These are phyloP conservation scores for Phaeodactylum tricornutum DNA, from an alignment of 108 stramenopile genomes.

Conservation along the genomic window DNA sequence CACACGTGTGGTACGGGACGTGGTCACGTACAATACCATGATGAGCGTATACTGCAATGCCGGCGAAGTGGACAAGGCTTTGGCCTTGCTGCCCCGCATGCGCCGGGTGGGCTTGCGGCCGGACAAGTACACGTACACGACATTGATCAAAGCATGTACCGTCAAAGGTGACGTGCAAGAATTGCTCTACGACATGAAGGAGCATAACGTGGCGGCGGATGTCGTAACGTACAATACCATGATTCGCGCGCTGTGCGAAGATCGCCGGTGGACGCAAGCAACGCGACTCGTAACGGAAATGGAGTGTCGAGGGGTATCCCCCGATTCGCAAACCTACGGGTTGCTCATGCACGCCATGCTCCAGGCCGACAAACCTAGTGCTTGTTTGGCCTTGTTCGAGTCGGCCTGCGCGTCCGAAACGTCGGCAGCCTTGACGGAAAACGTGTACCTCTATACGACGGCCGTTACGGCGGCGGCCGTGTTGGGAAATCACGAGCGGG, in stretches of 20 bases:
- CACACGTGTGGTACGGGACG: slow-evolving; percentile 28
- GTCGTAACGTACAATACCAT: slow-evolving; percentile 64
- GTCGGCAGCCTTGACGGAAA: slow-evolving; percentile 64
- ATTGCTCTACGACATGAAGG: slow-evolving; percentile 72
- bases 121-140: slow-evolving; percentile 64
- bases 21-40: slow-evolving; percentile 76
- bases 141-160: slow-evolving; percentile 65
- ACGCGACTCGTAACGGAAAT: slow-evolving; percentile 67
- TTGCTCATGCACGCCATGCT: slow-evolving; percentile 72
- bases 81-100: slow-evolving; percentile 41
- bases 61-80: slow-evolving; percentile 48
- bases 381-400: slow-evolving; percentile 72
- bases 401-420: slow-evolving; percentile 51
- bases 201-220: slow-evolving; percentile 48
- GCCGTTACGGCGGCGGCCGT: slow-evolving; percentile 76
- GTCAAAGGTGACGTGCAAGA: slow-evolving; percentile 47
- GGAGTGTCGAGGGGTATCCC: slow-evolving; percentile 53
- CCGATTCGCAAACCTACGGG: slow-evolving; percentile 77
- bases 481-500: slow-evolving; percentile 61
- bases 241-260: slow-evolving; percentile 54
- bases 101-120: slow-evolving; percentile 44
- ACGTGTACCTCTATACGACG: slow-evolving; percentile 79
- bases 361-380: slow-evolving; percentile 56
- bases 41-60: slow-evolving; percentile 46
- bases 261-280: slow-evolving; percentile 41